These are phyloP conservation scores for Prototheca wickerhamii DNA, from an alignment of 163 green algal species.

Conservation along the genomic window DNA sequence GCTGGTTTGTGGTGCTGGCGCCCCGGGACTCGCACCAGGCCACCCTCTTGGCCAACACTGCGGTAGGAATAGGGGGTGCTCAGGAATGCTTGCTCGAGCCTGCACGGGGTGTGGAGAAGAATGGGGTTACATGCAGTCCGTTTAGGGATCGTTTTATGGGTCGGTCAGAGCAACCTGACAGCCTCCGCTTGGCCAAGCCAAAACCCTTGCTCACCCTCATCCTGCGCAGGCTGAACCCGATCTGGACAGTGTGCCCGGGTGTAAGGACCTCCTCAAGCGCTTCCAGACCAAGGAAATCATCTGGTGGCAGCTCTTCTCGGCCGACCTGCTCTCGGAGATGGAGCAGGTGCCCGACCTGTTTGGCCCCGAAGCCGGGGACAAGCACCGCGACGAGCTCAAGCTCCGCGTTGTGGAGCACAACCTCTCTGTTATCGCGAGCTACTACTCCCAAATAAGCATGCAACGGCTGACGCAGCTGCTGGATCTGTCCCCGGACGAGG, in stretches of 20 bases:
- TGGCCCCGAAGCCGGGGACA: conserved; percentile 33
- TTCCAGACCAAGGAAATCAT: conserved; percentile 79
- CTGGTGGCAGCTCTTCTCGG: conserved; percentile 31
- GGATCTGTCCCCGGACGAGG: conserved; percentile 59
- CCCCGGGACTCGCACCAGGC: conserved; percentile 71
- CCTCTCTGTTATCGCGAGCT: conserved; percentile 78
- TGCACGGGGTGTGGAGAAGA: background rate
- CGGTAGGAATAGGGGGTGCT: too few relatives aligned
- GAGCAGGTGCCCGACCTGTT: conserved; percentile 50
- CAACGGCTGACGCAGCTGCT: conserved; percentile 77
- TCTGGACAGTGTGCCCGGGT: conserved; percentile 62
- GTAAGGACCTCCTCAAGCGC: conserved; percentile 73
- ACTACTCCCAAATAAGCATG: conserved; percentile 86
- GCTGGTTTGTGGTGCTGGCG: conserved; percentile 84
- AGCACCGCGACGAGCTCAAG: conserved; percentile 19
- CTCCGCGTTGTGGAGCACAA: conserved; percentile 94
- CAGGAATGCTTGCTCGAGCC: background rate
- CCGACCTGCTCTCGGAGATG: conserved; percentile 20
- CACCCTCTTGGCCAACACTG: conserved; percentile 71
- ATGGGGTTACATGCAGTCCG: background rate
- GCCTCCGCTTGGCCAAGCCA: background rate
- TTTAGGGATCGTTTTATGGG: background rate
- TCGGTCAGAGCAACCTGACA: background rate
- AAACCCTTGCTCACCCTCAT: too few relatives aligned
- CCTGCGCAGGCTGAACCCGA: background rate